A percentile compares a stretch with the other conserved stretches of the same genome.
Evolutionary conservation across 2,329 filamentous ascomycete species (phyloP).

Genomic region (Neofusicoccum parvum): DNA sequence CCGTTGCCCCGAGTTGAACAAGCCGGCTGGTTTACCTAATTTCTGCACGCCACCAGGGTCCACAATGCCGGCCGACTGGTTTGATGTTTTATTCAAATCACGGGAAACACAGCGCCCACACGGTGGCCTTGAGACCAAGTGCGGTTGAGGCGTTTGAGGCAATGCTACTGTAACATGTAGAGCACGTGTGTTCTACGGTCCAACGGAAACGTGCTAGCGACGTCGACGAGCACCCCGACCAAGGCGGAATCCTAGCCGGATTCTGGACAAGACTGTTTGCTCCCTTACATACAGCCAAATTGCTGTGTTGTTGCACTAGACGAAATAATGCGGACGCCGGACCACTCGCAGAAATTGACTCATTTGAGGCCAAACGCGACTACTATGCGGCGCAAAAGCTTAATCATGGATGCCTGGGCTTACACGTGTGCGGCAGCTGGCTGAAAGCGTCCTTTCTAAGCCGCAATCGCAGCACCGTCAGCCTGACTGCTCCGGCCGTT

Average conservation of each 20-base stretch:
- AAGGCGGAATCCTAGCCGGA: neutral
- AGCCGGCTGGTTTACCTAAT: neutral
- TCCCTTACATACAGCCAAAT: neutral
- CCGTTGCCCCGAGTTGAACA: neutral
- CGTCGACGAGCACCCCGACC: neutral
- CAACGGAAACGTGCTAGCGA: neutral
- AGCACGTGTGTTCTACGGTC: conserved; percentile 7
- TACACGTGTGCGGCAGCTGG: conserved; percentile 1
- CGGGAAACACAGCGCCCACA: neutral
- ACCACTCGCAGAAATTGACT: conserved; percentile 2
- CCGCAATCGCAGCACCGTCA: neutral
- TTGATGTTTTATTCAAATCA: conserved; percentile 4
- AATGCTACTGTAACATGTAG: conserved; percentile 1
- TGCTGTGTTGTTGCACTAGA: neutral
- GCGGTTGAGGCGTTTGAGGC: neutral
- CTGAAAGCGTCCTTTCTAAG: conserved; percentile 7
- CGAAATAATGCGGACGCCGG: neutral
- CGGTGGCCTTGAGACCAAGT: conserved; percentile 1
- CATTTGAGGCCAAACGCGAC: neutral
- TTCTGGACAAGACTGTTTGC: neutral
- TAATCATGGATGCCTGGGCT: conserved; percentile 5
- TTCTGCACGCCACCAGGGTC: neutral
- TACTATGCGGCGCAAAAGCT: neutral
- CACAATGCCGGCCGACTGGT: neutral
- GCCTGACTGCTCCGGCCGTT: neutral